Percentiles rank a stretch among this genome's conserved stretches.
These are phyloP conservation scores for Echria macrotheca DNA, from an alignment of 495 filamentous ascomycete species.

Conservation along the genomic window DNA sequence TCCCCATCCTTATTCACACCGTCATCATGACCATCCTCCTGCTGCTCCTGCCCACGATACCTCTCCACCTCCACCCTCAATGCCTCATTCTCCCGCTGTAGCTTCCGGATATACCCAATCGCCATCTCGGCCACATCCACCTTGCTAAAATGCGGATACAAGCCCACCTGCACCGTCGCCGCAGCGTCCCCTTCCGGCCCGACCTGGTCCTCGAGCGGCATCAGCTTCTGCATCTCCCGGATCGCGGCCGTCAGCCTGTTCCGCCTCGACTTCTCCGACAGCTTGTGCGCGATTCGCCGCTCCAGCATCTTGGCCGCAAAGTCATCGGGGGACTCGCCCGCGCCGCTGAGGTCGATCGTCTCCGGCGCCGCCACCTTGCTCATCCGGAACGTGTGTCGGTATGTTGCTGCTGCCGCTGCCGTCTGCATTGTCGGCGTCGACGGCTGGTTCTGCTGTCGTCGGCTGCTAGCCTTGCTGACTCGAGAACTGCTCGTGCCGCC, in stretches of 20 bases:
- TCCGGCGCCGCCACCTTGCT: too few species aligned
- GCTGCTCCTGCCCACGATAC: too few species aligned
- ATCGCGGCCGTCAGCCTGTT: conserved; percentile 28
- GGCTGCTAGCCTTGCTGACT: neutral
- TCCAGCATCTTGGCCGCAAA: conserved; percentile 17
- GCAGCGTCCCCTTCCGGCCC: neutral
- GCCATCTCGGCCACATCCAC: conserved; percentile 30
- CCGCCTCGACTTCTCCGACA: conserved; percentile 30
- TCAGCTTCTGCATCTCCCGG: conserved; percentile 29
- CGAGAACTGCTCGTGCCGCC: too few species aligned
- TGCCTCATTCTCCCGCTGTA: conserved; percentile 21
- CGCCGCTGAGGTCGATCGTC: neutral
- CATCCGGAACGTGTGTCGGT: neutral
- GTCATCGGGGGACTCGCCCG: conserved; percentile 11
- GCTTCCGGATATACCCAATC: conserved; percentile 23
- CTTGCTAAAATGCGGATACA: conserved; percentile 23
- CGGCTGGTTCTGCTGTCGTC: too few species aligned
- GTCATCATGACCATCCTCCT: too few species aligned
- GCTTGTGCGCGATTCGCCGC: conserved; percentile 28
- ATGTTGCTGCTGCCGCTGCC: neutral
- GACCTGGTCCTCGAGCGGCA: conserved; percentile 12
- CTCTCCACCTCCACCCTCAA: conserved; percentile 25
- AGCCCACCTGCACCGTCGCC: conserved; percentile 3
- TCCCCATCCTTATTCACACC: too few species aligned
- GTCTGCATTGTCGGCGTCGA: too few species aligned